phyloP scores from a whole-genome alignment of 352 stramenopile genomes.

The Globisporangium acanthophoron region DNA sequence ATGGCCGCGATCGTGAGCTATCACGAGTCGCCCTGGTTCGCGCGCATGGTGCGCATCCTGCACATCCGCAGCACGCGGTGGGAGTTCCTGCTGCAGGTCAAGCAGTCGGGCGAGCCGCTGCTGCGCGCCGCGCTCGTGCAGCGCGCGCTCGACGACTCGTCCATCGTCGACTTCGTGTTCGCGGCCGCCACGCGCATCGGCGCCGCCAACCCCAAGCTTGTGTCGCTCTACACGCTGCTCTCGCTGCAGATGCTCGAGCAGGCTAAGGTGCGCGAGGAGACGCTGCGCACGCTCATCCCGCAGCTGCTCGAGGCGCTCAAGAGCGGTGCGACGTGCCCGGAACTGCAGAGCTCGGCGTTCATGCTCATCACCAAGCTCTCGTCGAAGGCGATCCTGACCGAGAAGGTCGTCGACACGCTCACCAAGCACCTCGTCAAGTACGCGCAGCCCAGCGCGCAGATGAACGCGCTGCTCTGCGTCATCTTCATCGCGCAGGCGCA shows the following conservation, averaged over 20 bases:
- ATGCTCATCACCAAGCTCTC: conserved; percentile 84
- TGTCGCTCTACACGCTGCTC: conserved; percentile 82
- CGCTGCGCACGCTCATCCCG: conserved; percentile 75
- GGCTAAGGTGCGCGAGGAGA: conserved; percentile 51
- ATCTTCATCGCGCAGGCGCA: conserved; percentile 76
- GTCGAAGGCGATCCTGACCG: conserved; percentile 68
- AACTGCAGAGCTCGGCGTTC: conserved; percentile 78
- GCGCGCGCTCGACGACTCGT: conserved; percentile 65
- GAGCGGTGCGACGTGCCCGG: conserved; percentile 41
- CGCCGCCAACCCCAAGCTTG: conserved; percentile 64
- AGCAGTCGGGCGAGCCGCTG: conserved; percentile 59
- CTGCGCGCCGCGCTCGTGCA: conserved; percentile 67
- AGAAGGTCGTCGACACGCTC: conserved; percentile 66
- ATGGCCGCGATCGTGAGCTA: conserved; percentile 81
- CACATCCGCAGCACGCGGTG: conserved; percentile 74
- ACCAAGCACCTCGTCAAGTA: conserved; percentile 78
- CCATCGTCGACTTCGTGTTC: conserved; percentile 76
- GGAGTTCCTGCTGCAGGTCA: conserved; percentile 80
- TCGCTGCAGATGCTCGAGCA: conserved; percentile 79
- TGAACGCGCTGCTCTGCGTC: conserved; percentile 71
- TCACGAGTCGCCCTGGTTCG: conserved; percentile 84
- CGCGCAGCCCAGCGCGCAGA: conserved; percentile 50
- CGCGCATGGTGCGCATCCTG: conserved; percentile 78
- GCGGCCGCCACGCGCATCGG: conserved; percentile 51
- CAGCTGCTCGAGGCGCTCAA: conserved; percentile 71